phyloP scores from a whole-genome alignment of 2,329 filamentous ascomycete species.

The Colletotrichum tamarilloi region DNA sequence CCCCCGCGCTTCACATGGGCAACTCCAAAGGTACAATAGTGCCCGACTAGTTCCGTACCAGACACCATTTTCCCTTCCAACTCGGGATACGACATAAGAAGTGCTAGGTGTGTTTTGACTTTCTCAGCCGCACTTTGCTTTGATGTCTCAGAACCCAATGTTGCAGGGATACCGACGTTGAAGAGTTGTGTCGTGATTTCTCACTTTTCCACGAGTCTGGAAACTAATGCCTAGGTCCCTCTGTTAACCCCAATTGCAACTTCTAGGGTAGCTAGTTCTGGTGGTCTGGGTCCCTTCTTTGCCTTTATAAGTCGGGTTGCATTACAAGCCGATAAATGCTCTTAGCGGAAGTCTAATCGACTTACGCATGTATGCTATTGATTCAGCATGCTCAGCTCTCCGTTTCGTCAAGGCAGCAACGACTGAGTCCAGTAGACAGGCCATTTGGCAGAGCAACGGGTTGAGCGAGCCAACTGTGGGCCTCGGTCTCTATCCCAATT shows the following conservation, averaged over 20 bases:
- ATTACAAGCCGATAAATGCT: neutral
- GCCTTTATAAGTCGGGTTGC: neutral
- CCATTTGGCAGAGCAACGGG: too few species aligned
- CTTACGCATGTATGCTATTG: neutral
- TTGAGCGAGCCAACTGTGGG: too few species aligned
- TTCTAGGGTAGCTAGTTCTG: neutral
- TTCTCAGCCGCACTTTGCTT: neutral
- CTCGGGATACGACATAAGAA: neutral
- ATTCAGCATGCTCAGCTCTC: neutral
- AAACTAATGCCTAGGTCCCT: neutral
- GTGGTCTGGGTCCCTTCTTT: neutral
- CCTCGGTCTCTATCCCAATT: neutral
- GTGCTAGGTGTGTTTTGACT: neutral
- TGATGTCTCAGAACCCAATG: neutral
- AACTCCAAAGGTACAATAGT: neutral
- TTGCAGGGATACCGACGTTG: neutral
- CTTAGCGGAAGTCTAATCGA: neutral
- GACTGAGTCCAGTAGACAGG: neutral
- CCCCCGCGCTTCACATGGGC: neutral
- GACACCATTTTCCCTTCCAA: neutral
- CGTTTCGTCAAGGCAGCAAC: neutral
- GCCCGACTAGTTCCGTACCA: neutral
- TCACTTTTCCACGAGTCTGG: neutral
- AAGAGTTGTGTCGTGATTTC: neutral
- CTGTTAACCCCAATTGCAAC: neutral